Percentiles rank a stretch among this genome's conserved stretches.
These are phyloP conservation scores for Lasiosphaeria miniovina DNA, from an alignment of 495 filamentous ascomycete species.

Conservation along the genomic window DNA sequence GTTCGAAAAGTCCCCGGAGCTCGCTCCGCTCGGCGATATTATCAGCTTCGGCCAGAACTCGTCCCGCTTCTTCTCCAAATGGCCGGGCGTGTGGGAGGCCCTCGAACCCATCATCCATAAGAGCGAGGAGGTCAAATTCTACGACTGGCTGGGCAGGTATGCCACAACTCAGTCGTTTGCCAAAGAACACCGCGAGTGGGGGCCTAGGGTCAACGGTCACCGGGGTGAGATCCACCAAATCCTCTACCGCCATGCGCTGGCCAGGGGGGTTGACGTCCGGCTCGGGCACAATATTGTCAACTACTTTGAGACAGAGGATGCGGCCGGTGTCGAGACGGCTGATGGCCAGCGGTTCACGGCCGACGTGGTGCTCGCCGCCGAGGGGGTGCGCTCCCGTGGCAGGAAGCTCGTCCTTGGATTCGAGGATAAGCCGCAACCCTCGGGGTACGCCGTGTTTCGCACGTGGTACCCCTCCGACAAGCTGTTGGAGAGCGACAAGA, in stretches of 20 bases:
- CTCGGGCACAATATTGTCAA: conserved; percentile 46
- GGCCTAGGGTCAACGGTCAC: conserved; percentile 40
- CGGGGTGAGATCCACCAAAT: conserved; percentile 52
- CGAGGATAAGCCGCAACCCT: conserved; percentile 51
- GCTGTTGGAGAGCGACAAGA: conserved; percentile 49
- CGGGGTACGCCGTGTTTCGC: conserved; percentile 47
- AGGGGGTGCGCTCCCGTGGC: conserved; percentile 51
- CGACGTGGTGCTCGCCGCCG: conserved; percentile 54
- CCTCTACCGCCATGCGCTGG: conserved; percentile 45
- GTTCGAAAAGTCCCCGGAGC: conserved; percentile 45
- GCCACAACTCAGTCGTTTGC: conserved; percentile 22
- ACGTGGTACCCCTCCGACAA: conserved; percentile 50
- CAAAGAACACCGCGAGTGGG: conserved; percentile 14
- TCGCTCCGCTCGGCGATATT: conserved; percentile 41
- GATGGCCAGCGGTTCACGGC: conserved; percentile 44
- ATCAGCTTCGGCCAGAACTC: conserved; percentile 47
- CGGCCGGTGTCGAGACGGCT: conserved; percentile 45
- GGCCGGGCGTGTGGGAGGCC: conserved; percentile 40
- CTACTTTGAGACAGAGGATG: conserved; percentile 47
- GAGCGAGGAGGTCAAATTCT: conserved; percentile 34
- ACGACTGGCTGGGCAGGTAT: conserved; percentile 33
- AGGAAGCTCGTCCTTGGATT: conserved; percentile 49
- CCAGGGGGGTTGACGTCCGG: conserved; percentile 45
- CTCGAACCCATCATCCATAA: conserved; percentile 39
- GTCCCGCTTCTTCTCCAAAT: conserved; percentile 38